A percentile compares a stretch with the other conserved stretches of the same genome.
Evolutionary conservation across 768 basidiomycete species (phyloP).

Genomic region (Scleroderma bovista): DNA sequence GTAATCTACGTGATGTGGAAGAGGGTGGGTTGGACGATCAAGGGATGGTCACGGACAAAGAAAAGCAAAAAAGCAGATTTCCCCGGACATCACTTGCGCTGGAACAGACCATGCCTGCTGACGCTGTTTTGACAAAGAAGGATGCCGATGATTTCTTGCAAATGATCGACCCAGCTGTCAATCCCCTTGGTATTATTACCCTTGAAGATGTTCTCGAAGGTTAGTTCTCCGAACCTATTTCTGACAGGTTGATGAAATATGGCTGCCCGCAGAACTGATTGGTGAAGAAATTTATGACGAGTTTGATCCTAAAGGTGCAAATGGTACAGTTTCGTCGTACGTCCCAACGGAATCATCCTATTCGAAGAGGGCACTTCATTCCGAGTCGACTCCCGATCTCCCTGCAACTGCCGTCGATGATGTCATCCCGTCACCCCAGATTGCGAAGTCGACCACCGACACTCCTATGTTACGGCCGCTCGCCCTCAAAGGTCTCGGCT

Average conservation of each 20-base stretch:
- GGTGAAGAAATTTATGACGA: constrained; percentile 93
- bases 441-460: constrained; percentile 11
- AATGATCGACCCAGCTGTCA: constrained; percentile 73
- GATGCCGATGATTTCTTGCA: constrained; percentile 82
- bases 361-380: constrained; percentile 29
- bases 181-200: constrained; percentile 88
- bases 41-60: constrained; percentile 10
- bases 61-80: constrained; percentile 24
- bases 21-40: constrained; percentile 12
- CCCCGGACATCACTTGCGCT: constrained; percentile 36
- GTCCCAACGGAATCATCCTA: constrained; percentile 27
- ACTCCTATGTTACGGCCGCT: constrained; percentile 34
- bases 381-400: constrained; percentile 9
- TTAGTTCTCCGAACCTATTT: constrained; percentile 17
- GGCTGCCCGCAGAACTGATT: constrained; percentile 65
- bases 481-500: constrained; percentile 43
- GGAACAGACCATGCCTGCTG: constrained; percentile 86
- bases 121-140: constrained; percentile 74
- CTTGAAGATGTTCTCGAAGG: constrained; percentile 92
- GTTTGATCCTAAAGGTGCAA: constrained; percentile 76
- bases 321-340: constrained; percentile 44
- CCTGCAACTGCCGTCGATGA: constrained; percentile 1
- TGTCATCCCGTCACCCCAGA: neutral
- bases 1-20: constrained; percentile 21
- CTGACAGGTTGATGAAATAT: neutral